A percentile compares a stretch with the other conserved stretches of the same genome.
Conservation (phyloP, 345 rosid genomes). For the Lumnitzera racemosa region DNA sequence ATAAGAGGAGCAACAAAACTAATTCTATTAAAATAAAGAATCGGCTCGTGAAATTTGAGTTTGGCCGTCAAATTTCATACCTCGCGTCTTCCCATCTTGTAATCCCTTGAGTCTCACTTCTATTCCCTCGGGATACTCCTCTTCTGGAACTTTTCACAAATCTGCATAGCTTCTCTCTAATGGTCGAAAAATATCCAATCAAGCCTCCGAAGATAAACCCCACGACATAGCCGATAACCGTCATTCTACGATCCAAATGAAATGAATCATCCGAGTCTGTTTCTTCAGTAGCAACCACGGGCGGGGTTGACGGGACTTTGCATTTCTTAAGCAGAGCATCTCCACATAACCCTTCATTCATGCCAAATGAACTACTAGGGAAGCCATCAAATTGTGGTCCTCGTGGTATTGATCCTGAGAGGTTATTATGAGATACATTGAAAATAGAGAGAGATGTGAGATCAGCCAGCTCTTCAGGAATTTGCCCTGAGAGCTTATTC, state of each 20-base stretch:
- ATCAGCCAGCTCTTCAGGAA: not conserved
- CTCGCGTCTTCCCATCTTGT: no score
- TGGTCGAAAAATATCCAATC: not conserved
- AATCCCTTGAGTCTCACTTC: no score
- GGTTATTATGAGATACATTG: constrained; percentile 3
- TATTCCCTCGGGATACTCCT: no score
- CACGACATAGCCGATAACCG: not conserved
- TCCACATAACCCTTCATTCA: not conserved
- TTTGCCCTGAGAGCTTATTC: not conserved
- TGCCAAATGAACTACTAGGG: not conserved
- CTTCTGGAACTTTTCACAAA: no score
- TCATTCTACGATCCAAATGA: not conserved
- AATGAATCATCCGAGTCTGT: not conserved
- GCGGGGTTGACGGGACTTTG: not conserved
- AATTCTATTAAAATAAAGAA: no score
- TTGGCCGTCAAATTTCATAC: no score
- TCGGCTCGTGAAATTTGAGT: no score
- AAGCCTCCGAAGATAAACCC: not conserved
- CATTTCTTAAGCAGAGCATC: not conserved
- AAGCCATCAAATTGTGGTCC: not conserved
- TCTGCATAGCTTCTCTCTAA: no score
- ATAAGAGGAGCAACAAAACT: no score
- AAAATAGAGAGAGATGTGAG: not conserved
- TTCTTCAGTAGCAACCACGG: not conserved
- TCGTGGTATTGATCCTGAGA: not conserved